phyloP scores from a whole-genome alignment of 495 filamentous ascomycete genomes.

The Aspergillus ellipticus region DNA sequence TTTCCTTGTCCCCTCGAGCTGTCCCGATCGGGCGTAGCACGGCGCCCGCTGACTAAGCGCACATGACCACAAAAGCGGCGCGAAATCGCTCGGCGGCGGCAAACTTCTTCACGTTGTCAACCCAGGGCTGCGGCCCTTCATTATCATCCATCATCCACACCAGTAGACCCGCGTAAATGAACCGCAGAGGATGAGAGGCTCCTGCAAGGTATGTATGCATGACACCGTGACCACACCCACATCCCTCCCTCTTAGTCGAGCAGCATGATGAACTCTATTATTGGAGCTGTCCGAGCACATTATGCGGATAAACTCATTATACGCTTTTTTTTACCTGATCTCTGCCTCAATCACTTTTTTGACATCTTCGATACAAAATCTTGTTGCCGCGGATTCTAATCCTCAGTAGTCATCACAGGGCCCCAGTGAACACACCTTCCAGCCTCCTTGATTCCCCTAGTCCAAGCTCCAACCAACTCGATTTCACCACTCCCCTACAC shows the following conservation, averaged over 20 bases:
- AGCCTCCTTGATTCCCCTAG: slow-evolving; percentile 33
- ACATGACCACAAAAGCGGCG: slow-evolving; percentile 16
- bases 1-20: background rate
- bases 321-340: slow-evolving; percentile 48
- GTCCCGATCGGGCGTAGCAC: background rate
- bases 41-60: slow-evolving; percentile 25
- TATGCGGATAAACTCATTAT: slow-evolving; percentile 48
- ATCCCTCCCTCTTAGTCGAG: slow-evolving; percentile 3
- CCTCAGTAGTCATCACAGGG: slow-evolving; percentile 29
- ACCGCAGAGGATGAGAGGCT: slow-evolving; percentile 29
- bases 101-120: slow-evolving; percentile 17
- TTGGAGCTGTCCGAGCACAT: slow-evolving; percentile 96
- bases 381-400: slow-evolving; percentile 19
- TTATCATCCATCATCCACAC: slow-evolving; percentile 3
- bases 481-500: slow-evolving; percentile 13
- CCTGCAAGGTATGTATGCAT: slow-evolving; percentile 34
- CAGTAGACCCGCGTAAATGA: slow-evolving; percentile 10
- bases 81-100: slow-evolving; percentile 17
- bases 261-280: slow-evolving; percentile 61
- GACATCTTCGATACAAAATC: background rate
- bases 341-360: slow-evolving; percentile 3
- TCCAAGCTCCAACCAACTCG: slow-evolving; percentile 1
- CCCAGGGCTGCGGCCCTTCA: slow-evolving; percentile 39
- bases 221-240: background rate
- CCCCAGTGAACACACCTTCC: slow-evolving; percentile 38